Conservation (phyloP, 352 stramenopile species). For the Phytophthora tubulina region DNA sequence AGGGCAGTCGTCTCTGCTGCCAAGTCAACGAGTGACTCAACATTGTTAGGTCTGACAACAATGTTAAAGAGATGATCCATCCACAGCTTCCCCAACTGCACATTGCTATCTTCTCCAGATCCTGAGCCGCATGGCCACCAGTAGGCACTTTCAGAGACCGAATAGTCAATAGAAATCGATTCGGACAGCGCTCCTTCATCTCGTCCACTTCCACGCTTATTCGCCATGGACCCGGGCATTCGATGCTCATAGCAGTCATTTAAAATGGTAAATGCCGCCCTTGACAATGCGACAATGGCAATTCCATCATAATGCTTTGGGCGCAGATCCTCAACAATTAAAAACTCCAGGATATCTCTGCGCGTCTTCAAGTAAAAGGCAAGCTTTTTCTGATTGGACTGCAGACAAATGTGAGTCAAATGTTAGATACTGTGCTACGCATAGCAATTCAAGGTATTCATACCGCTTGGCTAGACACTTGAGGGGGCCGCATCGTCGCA, state of each 20-base stretch:
- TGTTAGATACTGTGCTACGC: background rate
- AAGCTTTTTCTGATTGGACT: conserved; percentile 62
- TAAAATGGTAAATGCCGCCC: conserved; percentile 78
- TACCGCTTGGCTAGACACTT: conserved; percentile 53
- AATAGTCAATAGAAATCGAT: conserved; percentile 76
- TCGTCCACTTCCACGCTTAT: conserved; percentile 27
- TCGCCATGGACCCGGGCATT: conserved; percentile 32
- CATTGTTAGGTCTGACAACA: conserved; percentile 71
- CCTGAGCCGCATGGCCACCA: conserved; percentile 78
- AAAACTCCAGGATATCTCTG: conserved; percentile 59
- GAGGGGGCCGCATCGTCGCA: conserved; percentile 71
- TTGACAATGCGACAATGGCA: conserved; percentile 57
- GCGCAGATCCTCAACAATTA: conserved; percentile 61
- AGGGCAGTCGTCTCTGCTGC: conserved; percentile 78
- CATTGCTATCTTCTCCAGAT: conserved; percentile 15
- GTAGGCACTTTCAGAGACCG: conserved; percentile 77
- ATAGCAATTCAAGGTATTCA: conserved; percentile 4
- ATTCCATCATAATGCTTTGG: conserved; percentile 63
- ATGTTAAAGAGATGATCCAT: conserved; percentile 76
- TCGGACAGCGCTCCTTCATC: conserved; percentile 83
- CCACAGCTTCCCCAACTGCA: conserved; percentile 63
- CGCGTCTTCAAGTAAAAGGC: conserved; percentile 72
- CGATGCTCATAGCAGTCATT: conserved; percentile 82
- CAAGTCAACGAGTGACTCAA: conserved; percentile 76
- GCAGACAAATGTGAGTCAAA: conserved; percentile 8